Evolutionary conservation across 331 rosid species (phyloP), one percentile per base, ranked within the genome.

Genomic region (Quercus tomentella): DNA sequence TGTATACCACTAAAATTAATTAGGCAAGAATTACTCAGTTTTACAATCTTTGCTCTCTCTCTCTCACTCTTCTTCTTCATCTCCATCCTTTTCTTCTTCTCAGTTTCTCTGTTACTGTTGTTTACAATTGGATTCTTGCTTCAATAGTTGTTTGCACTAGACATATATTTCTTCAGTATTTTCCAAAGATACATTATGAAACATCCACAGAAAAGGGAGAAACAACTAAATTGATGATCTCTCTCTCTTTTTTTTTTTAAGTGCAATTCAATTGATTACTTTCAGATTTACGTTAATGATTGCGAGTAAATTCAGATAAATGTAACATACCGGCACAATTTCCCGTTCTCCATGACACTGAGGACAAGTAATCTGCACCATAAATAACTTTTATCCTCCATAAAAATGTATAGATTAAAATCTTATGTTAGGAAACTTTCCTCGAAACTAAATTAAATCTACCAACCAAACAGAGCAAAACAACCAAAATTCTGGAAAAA

Each of bases 311-410:
- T 3, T 16, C 41, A 30, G 45, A 65, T 6, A 62, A 1, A 65
- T 78, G 82, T 57, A 56, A 81, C 93, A 67, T 93, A 96, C 99
- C 85, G 97, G 81, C 67, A 90, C 92, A 84, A 81, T 82, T 88
- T 90, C 88, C 62, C 99, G 97, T 68, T 88, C 87, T 81, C 99
- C 99, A 84, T 88, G 86, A 71, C 98, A 93, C 18, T 80, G 82
- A 30, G 85, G 35, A 82, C 99, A 96, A 35, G 97, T 89, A 52
- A 92, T 81, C 84, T 93, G 92, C 98, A 93, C 88, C 78, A 89
- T 93, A 26, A 26, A 93, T 30, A 66, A 52, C 67, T 72, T 71
- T 49, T 28, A 70, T 41, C 9, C 16, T 30, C 21, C 23, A 79
- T 54, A 52, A 16, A 72, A 75, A 12, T 35, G 43, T n/a, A 65